Evolutionary conservation across 495 filamentous ascomycete genomes (phyloP).

Genomic region (Thermothielavioides terrestris): DNA sequence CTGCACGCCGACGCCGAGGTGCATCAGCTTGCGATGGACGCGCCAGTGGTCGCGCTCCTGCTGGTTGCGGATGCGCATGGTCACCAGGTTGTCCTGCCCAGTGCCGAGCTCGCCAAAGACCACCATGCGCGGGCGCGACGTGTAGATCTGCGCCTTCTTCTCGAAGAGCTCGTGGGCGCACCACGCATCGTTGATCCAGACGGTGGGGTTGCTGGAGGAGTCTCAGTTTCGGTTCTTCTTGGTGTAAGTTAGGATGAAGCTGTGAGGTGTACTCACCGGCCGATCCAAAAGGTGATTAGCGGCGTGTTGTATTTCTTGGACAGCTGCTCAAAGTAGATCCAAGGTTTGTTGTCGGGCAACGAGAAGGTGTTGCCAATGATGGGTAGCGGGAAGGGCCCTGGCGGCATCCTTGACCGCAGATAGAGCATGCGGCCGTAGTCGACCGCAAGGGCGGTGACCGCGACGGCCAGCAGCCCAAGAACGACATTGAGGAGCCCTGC

Average conservation of each 20-base stretch:
- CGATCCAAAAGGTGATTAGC: conserved; percentile 56
- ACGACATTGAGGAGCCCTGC: conserved; percentile 11
- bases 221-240: no score
- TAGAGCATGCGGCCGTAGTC: conserved; percentile 46
- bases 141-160: conserved; percentile 48
- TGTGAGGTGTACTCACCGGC: conserved; percentile 27
- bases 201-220: conserved; percentile 43
- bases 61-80: conserved; percentile 41
- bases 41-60: conserved; percentile 53
- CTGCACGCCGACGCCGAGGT: conserved; percentile 52
- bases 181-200: conserved; percentile 61
- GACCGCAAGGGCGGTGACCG: conserved; percentile 24
- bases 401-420: conserved; percentile 45
- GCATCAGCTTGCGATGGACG: conserved; percentile 53
- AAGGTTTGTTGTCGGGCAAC: conserved; percentile 52
- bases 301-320: conserved; percentile 46
- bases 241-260: neutral
- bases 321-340: conserved; percentile 55
- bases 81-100: conserved; percentile 50
- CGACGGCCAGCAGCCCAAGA: conserved; percentile 21
- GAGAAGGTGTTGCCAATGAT: conserved; percentile 50
- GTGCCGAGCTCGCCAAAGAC: conserved; percentile 53
- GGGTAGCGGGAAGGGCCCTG: conserved; percentile 44
- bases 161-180: conserved; percentile 47
- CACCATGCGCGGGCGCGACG: conserved; percentile 45